These are phyloP conservation scores for Serendipita indica DNA, from an alignment of 768 basidiomycete genomes.

Conservation along the genomic window DNA sequence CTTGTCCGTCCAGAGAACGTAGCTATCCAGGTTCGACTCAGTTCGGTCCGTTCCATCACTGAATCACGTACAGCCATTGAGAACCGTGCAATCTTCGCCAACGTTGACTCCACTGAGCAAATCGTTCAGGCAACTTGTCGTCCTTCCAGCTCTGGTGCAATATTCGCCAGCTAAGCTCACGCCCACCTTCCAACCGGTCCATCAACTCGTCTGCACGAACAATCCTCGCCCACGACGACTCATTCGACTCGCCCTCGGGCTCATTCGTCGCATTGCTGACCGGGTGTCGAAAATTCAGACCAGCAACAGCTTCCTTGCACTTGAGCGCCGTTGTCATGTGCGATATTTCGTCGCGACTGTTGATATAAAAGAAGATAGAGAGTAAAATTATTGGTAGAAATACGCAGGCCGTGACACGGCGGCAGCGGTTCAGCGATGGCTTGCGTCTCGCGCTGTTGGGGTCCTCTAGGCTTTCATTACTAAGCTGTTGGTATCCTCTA, in stretches of 20 bases:
- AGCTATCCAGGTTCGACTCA: not conserved
- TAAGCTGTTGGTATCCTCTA: slow-evolving; percentile 2
- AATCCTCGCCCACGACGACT: not conserved
- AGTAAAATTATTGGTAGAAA: not conserved
- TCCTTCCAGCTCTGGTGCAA: slow-evolving; percentile 8
- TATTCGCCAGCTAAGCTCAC: not conserved
- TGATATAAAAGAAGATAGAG: not conserved
- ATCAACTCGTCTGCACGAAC: not conserved
- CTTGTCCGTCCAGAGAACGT: slow-evolving; percentile 8
- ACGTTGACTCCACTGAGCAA: not conserved
- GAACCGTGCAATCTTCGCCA: slow-evolving; percentile 2
- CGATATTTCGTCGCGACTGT: not conserved
- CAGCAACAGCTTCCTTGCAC: not conserved
- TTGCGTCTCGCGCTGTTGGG: not conserved
- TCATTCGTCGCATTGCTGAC: not conserved
- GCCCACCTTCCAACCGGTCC: not conserved
- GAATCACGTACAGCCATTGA: not conserved
- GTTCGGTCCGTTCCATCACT: not conserved
- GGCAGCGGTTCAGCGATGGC: not conserved
- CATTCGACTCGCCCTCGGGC: not conserved
- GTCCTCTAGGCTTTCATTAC: not conserved
- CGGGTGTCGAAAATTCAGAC: not conserved
- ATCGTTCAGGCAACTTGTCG: not conserved
- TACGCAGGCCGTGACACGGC: not conserved
- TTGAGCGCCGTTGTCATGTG: not conserved